These are phyloP conservation scores for Plasmodium vinckei DNA, from an alignment of 169 alveolate genomes.

Conservation along the genomic window DNA sequence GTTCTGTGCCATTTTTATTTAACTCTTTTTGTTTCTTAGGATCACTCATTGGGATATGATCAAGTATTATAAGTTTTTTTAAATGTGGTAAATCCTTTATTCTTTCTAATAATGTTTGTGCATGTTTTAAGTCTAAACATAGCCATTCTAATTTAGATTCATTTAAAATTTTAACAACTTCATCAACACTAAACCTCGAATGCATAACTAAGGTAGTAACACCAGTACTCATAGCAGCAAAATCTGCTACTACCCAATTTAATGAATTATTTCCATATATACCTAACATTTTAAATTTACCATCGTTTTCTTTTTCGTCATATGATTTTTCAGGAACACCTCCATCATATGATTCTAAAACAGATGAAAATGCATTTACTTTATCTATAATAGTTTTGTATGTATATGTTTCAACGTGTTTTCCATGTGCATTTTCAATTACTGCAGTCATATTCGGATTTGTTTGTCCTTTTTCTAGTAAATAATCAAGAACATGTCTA, in stretches of 20 bases:
- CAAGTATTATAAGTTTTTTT: slow-evolving; percentile 44
- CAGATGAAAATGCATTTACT: background rate
- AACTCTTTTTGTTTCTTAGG: background rate
- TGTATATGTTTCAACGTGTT: slow-evolving; percentile 10
- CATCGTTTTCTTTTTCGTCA: slow-evolving; percentile 49
- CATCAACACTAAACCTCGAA: slow-evolving; percentile 50
- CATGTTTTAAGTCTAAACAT: slow-evolving; percentile 33
- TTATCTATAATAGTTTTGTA: slow-evolving; percentile 2
- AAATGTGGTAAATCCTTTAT: slow-evolving; percentile 22
- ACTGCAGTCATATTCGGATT: slow-evolving; percentile 3
- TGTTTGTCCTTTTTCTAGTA: background rate
- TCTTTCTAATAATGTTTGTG: background rate
- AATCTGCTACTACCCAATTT: slow-evolving; percentile 52
- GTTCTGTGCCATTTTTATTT: too few species aligned
- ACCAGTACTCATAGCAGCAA: slow-evolving; percentile 27
- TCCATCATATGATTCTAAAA: slow-evolving; percentile 23
- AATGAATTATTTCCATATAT: slow-evolving; percentile 53
- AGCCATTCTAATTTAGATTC: slow-evolving; percentile 59
- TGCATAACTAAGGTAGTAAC: slow-evolving; percentile 56
- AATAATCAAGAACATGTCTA: slow-evolving; percentile 2
- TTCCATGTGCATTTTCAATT: slow-evolving; percentile 11
- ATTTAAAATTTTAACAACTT: slow-evolving; percentile 31
- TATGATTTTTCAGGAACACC: slow-evolving; percentile 31
- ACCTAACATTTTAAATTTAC: slow-evolving; percentile 38
- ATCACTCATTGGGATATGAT: background rate